Evolutionary conservation across 2,329 filamentous ascomycete genomes (phyloP).

Genomic region (Exophiala bonariae): DNA sequence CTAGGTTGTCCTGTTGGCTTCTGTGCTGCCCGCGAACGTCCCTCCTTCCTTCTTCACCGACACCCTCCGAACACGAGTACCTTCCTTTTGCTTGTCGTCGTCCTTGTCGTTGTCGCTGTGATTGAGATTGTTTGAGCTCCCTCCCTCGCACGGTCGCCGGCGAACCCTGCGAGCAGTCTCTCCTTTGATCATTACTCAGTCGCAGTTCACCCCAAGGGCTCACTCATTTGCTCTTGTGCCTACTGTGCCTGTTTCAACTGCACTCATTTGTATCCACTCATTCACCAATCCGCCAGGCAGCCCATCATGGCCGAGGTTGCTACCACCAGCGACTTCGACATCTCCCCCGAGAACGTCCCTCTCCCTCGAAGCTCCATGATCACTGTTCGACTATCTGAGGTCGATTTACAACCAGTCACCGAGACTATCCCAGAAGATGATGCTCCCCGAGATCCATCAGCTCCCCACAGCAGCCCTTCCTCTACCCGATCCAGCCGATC

Average conservation of each 20-base stretch:
- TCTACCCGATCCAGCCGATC: conserved; percentile 31
- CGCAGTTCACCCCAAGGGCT: conserved; percentile 17
- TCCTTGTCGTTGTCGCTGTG: conserved; percentile 17
- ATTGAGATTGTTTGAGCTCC: conserved; percentile 29
- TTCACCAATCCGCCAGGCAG: not conserved
- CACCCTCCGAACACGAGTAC: not conserved
- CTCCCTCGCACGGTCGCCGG: conserved; percentile 35
- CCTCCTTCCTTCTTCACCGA: not conserved
- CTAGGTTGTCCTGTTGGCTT: too few species aligned
- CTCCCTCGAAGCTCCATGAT: conserved; percentile 66
- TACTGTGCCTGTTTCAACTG: conserved; percentile 1
- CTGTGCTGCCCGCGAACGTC: conserved; percentile 3
- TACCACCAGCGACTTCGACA: not conserved
- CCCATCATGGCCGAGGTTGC: conserved; percentile 13
- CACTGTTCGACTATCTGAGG: conserved; percentile 72
- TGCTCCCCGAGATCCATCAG: conserved; percentile 20
- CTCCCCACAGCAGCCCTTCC: conserved; percentile 26
- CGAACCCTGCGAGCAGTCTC: conserved; percentile 26
- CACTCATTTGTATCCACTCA: conserved; percentile 1
- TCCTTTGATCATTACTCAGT: conserved; percentile 18
- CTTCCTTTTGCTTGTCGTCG: conserved; percentile 11
- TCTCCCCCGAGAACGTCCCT: conserved; percentile 22
- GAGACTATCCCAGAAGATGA: conserved; percentile 31
- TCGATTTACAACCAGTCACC: conserved; percentile 46
- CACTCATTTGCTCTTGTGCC: conserved; percentile 23